These are phyloP conservation scores for Phlebiopsis flavidoalba DNA, from an alignment of 768 basidiomycete genomes.

Conservation along the genomic window DNA sequence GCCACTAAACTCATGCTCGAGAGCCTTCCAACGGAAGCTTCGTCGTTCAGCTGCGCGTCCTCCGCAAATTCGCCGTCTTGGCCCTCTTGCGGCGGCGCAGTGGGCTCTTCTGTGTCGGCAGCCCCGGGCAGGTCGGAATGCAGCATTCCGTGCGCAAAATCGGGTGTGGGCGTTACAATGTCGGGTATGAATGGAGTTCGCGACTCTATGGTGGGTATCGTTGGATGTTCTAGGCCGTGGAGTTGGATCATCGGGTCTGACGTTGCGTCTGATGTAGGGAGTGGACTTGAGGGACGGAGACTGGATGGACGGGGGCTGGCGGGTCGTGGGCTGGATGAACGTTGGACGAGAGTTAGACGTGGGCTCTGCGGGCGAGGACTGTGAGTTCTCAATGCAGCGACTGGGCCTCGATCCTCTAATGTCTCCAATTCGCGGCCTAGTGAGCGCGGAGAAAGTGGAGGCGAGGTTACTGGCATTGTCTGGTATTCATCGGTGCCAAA, in stretches of 20 bases:
- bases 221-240: not conserved
- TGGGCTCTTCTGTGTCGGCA: not conserved
- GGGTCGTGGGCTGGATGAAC: not conserved
- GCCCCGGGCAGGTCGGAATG: not conserved
- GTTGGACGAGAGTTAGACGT: not conserved
- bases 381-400: not conserved
- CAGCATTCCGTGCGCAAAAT: not conserved
- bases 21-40: slow-evolving; percentile 79
- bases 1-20: slow-evolving; percentile 94
- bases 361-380: not conserved
- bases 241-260: not conserved
- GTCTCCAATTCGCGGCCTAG: not conserved
- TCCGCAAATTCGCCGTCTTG: slow-evolving; percentile 30
- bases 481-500: not conserved
- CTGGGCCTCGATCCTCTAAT: not conserved
- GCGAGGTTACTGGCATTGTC: not conserved
- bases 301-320: not conserved
- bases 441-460: not conserved
- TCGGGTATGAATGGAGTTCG: not conserved
- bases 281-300: not conserved
- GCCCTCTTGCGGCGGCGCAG: not conserved
- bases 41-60: slow-evolving; percentile 45
- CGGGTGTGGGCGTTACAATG: not conserved
- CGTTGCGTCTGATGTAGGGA: not conserved
- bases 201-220: not conserved